Base-by-base conservation (phyloP, 257 asterid species). In the Nicotiana benthamiana region DNA sequence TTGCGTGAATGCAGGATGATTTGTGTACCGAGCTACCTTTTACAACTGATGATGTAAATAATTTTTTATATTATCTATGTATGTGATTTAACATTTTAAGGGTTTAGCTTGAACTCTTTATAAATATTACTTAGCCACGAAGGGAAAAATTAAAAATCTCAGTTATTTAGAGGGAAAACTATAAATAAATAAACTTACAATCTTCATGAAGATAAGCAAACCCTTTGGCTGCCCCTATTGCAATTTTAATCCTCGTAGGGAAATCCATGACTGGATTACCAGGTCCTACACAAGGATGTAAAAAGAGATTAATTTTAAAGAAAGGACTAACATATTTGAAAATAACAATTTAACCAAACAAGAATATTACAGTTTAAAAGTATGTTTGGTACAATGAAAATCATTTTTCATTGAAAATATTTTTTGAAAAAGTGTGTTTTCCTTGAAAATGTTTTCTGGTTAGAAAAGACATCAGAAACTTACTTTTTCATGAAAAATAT, bases 181-280 rank as follows among this genome's bases (percentile, higher is more conserved):
- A 1, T 16, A 18, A 51, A 51, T 20, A 2, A 77, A 1, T 1
- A 24, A 17, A 34, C 91, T 59, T 87, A 94, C 98, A 94, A 80
- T 94, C 97, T 86, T 94, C 97, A 68, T 94, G 97, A 5, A 94
- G 88, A 78, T 94, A 93, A 79, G 97, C 96, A 75, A 94, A 91
- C 24, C 97, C 97, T 82, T 92, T 94, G 0, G 98, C 97, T 36
- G 97, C 89, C 84, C 98, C 98, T 77, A 87, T 63, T 17, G 97
- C 98, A 77, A 94, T 93, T 4, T 90, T 94, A 79, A 94, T 85
- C 88, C 98, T 91, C 4, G 87, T 67, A 16, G 87, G 57, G 97
- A 97, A 94, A 9, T 89, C 91, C 90, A 93, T 86, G 6, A 91
- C 94, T 0, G 92, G 91, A 64, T 81, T 92, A 17, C 88, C 97